Evolutionary conservation across 371 early-diverging fungal genomes (phyloP), one percentile per base, ranked within the genome.

Genomic region (Rhizomucor miehei): DNA sequence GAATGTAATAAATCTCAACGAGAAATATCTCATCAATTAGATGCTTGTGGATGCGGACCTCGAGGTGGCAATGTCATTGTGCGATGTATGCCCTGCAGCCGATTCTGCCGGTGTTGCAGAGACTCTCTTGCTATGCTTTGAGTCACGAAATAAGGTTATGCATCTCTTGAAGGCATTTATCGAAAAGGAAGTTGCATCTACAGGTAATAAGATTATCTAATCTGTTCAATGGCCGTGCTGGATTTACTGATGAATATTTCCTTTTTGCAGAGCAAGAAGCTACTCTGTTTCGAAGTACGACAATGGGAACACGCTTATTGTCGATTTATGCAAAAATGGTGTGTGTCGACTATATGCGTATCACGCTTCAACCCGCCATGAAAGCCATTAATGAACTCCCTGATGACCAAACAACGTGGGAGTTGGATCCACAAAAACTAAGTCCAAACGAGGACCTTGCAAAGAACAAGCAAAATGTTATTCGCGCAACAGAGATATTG

Each of bases 261-360:
- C 19, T 61, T 45, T 59, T 56, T 59, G 54, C 65, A 53, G 93
- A 89, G 48, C 79, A 86, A 57, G 89, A 92, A 36, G 77, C 93
- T 0, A 90, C 90, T 51, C 67, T 97, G 45, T 95, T 97, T 81
- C 84, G 98, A 24, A 81, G 93, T 37, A 95, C 95, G 62, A 89
- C 90, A 16, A 88, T 97, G 72, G 89, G 95, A 0, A 94, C 94
- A 0, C 80, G 90, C 8, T 71, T 97, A 11, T 64, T 97, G 56
- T 88, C 92, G 0, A 75, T 85, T 23, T 92, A 82, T 61, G 90
- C 90, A 24, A 89, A 87, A 62, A 63, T 75, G 34, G 78, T 90
- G 11, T 95, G 95, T 24, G 65, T 76, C 1, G 89, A 87, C 23
- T 97, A 91, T 56, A 73, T 97, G 29, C 83, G 89, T 50, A 60